Base-by-base conservation (phyloP, 768 basidiomycete species). In the Tricholoma sp. region DNA sequence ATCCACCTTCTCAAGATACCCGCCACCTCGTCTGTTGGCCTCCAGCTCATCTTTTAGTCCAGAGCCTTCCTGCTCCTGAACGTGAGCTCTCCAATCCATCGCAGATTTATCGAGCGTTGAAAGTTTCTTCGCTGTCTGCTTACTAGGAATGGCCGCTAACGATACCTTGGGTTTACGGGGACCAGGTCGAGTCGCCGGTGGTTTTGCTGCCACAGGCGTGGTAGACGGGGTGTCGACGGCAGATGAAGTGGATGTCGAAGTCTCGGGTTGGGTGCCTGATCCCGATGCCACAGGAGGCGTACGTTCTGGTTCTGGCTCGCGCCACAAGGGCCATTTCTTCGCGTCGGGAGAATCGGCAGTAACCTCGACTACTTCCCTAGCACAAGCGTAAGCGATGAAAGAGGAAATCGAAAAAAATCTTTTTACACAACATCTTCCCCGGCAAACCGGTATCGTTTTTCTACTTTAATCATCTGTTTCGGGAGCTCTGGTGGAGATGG, bases 71-170 rank as follows among this genome's bases (percentile, higher is more conserved):
- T 78, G 70, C 0, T 77, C 58, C 17, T 76, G 69, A 12, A 91
- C 69, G 61, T 93, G 90, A 0, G 81, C 70, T 29, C 78, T 77
- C 92, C 92, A 94, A 66, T 94, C 92, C 81, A 94, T 83, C 11
- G 87, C 83, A 0, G 89, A 91, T 68, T 93, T 94, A 59, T 92
- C 90, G 12, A 94, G 76, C 24, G 90, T 93, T 20, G 88, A 84
- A 7, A 94, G 76, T 70, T 89, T 93, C 67, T 88, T 90, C 1
- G 84, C 74, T 64, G 86, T 90, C 11, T 70, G 72, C 0, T 75
- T 24, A 24, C 24, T 57, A 0, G 87, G 87, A 32, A 87, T 67
- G 12, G 80, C 70, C 0, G 80, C 76, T 6, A 91, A 75, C 2
- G 74, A 69, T 0, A 76, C 76, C 64, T 84, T 86, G 1, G 88